Evolutionary conservation across 164 flowering plant species (phyloP).

Genomic region (Berberis vulgaris): DNA sequence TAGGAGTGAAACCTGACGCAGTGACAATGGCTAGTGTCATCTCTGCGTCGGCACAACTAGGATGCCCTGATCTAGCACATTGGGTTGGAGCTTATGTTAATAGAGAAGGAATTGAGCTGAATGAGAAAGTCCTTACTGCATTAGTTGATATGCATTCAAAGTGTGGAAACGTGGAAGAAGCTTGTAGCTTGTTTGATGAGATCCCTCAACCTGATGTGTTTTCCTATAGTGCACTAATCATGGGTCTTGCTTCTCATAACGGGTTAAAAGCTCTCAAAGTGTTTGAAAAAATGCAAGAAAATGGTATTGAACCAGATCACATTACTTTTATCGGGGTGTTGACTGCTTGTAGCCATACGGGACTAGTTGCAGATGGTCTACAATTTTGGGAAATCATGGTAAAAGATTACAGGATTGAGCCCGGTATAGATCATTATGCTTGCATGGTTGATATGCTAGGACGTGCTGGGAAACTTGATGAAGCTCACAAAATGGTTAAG

Average conservation of each 20-base stretch:
- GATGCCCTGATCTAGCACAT: conserved; percentile 24
- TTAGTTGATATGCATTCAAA: conserved; percentile 33
- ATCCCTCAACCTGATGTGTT: conserved; percentile 25
- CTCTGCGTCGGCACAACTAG: conserved; percentile 25
- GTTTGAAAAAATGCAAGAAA: conserved; percentile 18
- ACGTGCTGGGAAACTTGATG: conserved; percentile 25
- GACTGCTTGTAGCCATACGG: conserved; percentile 32
- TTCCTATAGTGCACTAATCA: conserved; percentile 31
- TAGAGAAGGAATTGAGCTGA: conserved; percentile 22
- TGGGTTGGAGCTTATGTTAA: conserved; percentile 21
- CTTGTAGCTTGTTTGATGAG: conserved; percentile 21
- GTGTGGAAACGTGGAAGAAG: conserved; percentile 34
- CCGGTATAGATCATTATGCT: conserved; percentile 32
- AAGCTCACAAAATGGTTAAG: conserved; percentile 22
- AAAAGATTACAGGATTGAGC: conserved; percentile 21
- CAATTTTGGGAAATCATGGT: conserved; percentile 31
- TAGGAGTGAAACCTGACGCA: conserved; percentile 23
- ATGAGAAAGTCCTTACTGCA: conserved; percentile 29
- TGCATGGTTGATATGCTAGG: conserved; percentile 37
- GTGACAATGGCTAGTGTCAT: conserved; percentile 26
- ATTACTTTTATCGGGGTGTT: conserved; percentile 33
- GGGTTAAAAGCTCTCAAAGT: conserved; percentile 23
- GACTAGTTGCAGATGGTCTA: conserved; percentile 31
- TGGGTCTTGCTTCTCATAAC: conserved; percentile 34
- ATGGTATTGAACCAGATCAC: conserved; percentile 23